Evolutionary conservation across 164 flowering plant species (phyloP).

Genomic region (Aristolochia californica): DNA sequence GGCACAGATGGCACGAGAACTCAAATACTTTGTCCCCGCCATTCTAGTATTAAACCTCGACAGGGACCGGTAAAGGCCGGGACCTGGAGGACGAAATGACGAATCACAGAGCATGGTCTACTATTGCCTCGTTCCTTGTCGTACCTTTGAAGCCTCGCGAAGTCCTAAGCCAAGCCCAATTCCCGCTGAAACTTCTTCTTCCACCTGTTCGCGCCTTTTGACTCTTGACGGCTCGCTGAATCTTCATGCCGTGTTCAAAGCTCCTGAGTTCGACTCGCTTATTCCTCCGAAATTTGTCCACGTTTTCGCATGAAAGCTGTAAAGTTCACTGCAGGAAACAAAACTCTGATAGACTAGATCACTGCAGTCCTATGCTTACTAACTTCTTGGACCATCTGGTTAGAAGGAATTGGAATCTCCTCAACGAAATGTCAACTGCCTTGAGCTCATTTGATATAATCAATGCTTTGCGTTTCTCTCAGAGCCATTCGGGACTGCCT

Average conservation of each 20-base stretch:
- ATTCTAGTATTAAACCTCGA: no score
- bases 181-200: no score
- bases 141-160: no score
- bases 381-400: neutral
- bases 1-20: no score
- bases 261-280: neutral
- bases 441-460: neutral
- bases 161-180: no score
- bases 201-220: no score
- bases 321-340: neutral
- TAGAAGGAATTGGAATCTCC: neutral
- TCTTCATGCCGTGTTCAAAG: neutral
- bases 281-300: neutral
- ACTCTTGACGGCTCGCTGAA: neutral
- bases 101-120: no score
- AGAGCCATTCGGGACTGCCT: neutral
- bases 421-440: neutral
- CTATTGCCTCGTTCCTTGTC: no score
- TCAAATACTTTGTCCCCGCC: no score
- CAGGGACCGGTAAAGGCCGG: no score
- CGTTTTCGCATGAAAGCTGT: neutral
- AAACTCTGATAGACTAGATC: neutral
- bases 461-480: neutral
- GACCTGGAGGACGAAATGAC: no score
- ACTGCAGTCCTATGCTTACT: no score